Evolutionary conservation across 192 early-diverging fungal species (phyloP).

Genomic region (Mortierella hygrophila): DNA sequence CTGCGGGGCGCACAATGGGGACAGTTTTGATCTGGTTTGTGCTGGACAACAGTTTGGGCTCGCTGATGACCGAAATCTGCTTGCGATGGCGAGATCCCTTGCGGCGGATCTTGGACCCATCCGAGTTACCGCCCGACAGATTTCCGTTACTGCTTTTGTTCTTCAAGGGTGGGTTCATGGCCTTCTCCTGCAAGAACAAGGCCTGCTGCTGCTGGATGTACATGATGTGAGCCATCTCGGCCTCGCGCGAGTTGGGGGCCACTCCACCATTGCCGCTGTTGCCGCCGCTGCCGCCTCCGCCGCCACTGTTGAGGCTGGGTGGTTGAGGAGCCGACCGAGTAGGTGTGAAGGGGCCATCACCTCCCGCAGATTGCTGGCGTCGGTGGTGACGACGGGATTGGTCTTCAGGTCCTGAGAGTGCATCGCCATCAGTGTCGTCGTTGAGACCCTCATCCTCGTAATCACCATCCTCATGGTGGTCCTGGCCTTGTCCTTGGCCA

Average conservation of each 20-base stretch:
- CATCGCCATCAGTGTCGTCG: conserved; percentile 50
- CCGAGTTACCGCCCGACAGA: conserved; percentile 37
- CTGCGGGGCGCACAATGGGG: conserved; percentile 50
- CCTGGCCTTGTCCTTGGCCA: conserved; percentile 51
- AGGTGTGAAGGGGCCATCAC: conserved; percentile 30
- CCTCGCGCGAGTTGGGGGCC: conserved; percentile 40
- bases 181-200: conserved; percentile 51
- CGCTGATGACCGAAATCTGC: conserved; percentile 51
- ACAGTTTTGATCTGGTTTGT: conserved; percentile 53
- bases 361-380: conserved; percentile 14
- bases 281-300: too few species aligned
- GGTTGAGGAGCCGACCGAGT: conserved; percentile 47
- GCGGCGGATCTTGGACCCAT: conserved; percentile 33
- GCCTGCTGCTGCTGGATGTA: conserved; percentile 56
- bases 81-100: conserved; percentile 47
- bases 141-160: conserved; percentile 50
- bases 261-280: background rate
- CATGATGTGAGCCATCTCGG: conserved; percentile 54
- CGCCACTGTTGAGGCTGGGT: conserved; percentile 8
- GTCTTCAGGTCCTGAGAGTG: conserved; percentile 47
- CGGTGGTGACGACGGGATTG: conserved; percentile 24
- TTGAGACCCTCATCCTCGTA: conserved; percentile 48
- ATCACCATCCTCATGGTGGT: conserved; percentile 50
- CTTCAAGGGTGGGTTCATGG: conserved; percentile 42
- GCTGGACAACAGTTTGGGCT: conserved; percentile 40